These are phyloP conservation scores for Apiotrichum gamsii DNA, from an alignment of 1,284 basidiomycete species.

Conservation along the genomic window DNA sequence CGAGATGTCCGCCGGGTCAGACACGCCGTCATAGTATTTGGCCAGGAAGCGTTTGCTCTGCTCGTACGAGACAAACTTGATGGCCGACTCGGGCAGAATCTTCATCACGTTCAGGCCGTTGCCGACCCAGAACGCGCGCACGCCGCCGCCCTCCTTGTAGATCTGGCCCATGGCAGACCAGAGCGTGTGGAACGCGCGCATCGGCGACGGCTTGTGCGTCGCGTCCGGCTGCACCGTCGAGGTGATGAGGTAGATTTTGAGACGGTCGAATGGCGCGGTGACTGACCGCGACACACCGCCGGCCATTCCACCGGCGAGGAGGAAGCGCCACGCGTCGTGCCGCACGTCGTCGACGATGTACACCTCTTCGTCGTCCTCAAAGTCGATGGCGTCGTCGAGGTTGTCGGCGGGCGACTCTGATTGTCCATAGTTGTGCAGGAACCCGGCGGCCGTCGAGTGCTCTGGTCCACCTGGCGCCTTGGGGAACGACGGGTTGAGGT, in stretches of 20 bases:
- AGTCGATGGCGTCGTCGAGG: constrained; percentile 48
- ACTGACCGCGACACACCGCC: constrained; percentile 92
- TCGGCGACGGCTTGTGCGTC: constrained; percentile 44
- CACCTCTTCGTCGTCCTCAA: constrained; percentile 56
- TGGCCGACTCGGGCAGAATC: constrained; percentile 94
- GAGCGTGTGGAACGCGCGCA: constrained; percentile 52
- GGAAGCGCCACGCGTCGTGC: constrained; percentile 74
- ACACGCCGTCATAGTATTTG: constrained; percentile 81
- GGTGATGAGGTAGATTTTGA: constrained; percentile 97
- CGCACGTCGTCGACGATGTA: constrained; percentile 62
- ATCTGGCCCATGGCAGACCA: constrained; percentile 67
- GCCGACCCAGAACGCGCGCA: constrained; percentile 85
- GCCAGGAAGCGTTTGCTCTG: constrained; percentile 92
- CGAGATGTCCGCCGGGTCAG: constrained; percentile 83
- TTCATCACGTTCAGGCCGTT: constrained; percentile 61
- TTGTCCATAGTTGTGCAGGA: constrained; percentile 38
- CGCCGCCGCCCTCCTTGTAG: constrained; percentile 74
- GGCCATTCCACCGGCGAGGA: constrained; percentile 88
- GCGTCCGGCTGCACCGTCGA: constrained; percentile 35
- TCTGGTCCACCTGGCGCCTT: constrained; percentile 26
- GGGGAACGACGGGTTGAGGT: constrained; percentile 45
- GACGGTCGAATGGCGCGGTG: constrained; percentile 94
- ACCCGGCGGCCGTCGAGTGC: constrained; percentile 23
- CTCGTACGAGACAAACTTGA: constrained; percentile 97
- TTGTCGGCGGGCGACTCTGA: constrained; percentile 40